Base-by-base conservation (phyloP, 2,329 filamentous ascomycete genomes). In the Thelonectria blattea region DNA sequence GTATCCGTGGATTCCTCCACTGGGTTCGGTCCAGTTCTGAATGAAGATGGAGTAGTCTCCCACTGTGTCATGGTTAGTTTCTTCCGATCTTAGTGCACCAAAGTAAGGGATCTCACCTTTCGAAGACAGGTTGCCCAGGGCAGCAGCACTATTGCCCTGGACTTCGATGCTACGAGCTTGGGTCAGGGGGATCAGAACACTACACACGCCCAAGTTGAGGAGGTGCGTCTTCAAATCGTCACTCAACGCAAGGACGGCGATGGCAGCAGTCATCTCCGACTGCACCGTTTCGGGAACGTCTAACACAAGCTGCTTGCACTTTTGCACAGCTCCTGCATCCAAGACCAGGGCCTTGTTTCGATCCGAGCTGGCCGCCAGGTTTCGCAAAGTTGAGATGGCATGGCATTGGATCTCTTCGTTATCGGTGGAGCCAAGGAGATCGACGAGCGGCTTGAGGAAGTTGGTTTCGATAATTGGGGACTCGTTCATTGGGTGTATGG, bases 371-470 rank as follows among this genome's bases (percentile, higher is more conserved):
- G 95, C 95, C 7, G 95, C 95, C 60, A 99, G 83, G 72, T 99
- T 99, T 65, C 95, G 88, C 50, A 99, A 84, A 0, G 95, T 99
- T 5, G 95, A 98, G 66, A 99, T 99, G 58, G 95, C 95, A 73
- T 99, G 95, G 74, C 95, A 99, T 75, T 99, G 95, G 52, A 99
- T 99, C 75, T 99, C 95, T 76, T 99, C 95, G 73, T 97, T 97
- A 70, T 98, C 94, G 1, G 93, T 97, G 10, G 93, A 96, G 52
- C 95, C 94, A 8, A 99, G 85, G 1, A 99, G 84, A 67, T 98
- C 93, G 22, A 99, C 95, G 56, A 99, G 80, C 0, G 95, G 95
- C 74, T 93, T 93, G 61, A 99, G 79, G 77, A 99, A 99, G 60
- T 94, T 95, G 42, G 94, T 94, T 72, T 99, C 95, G 72, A 99